phyloP scores from a whole-genome alignment of 768 basidiomycete genomes.

The Zangia roseola region DNA sequence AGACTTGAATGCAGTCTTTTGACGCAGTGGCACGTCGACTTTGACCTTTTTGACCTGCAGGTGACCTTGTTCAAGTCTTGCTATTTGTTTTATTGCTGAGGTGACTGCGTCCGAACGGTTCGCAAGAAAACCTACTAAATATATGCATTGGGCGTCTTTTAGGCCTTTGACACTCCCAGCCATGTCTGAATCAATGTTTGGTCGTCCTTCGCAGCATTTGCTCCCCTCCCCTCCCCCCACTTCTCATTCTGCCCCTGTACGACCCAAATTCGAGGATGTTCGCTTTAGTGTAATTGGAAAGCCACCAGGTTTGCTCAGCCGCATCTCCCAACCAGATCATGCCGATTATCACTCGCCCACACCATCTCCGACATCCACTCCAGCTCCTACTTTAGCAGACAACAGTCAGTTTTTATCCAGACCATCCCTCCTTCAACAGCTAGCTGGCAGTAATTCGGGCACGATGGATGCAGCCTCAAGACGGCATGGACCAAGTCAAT shows the following conservation, averaged over 20 bases:
- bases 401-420: slow-evolving; percentile 13
- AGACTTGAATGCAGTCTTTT: no score
- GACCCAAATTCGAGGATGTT: slow-evolving; percentile 39
- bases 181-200: slow-evolving; percentile 32
- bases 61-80: not conserved
- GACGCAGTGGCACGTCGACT: not conserved
- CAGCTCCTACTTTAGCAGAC: slow-evolving; percentile 2
- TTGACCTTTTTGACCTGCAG: not conserved
- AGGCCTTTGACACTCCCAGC: not conserved
- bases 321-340: slow-evolving; percentile 40
- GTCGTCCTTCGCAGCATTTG: slow-evolving; percentile 25
- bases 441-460: slow-evolving; percentile 7
- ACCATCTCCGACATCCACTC: slow-evolving; percentile 16
- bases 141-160: slow-evolving; percentile 9
- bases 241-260: slow-evolving; percentile 13
- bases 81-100: slow-evolving; percentile 3
- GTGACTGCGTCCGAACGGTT: slow-evolving; percentile 7
- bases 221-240: slow-evolving; percentile 15
- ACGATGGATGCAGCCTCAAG: not conserved
- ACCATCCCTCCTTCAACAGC: slow-evolving; percentile 22
- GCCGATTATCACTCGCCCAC: slow-evolving; percentile 28
- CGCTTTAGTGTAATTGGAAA: slow-evolving; percentile 55
- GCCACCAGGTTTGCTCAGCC: slow-evolving; percentile 49
- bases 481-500: slow-evolving; percentile 4
- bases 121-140: slow-evolving; percentile 16